These are phyloP conservation scores for Plasmodium yoelii DNA, from an alignment of 169 alveolate genomes.

Conservation along the genomic window DNA sequence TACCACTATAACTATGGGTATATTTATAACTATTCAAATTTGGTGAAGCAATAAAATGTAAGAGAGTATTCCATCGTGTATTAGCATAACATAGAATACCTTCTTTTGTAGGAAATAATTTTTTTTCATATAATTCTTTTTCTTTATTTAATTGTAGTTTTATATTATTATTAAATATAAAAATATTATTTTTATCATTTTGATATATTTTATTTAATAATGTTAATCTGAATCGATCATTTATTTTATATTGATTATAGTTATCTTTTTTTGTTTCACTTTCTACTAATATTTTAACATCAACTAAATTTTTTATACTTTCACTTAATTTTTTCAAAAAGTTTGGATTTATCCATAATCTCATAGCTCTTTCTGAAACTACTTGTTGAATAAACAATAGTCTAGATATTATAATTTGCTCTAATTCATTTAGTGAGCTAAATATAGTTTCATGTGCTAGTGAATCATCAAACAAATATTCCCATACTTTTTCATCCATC, in stretches of 20 bases:
- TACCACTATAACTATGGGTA: background rate
- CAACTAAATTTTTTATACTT: constrained; percentile 73
- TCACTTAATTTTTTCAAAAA: constrained; percentile 82
- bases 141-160: constrained; percentile 63
- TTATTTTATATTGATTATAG: constrained; percentile 62
- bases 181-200: constrained; percentile 30
- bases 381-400: constrained; percentile 86
- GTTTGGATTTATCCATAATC: constrained; percentile 86
- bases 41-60: constrained; percentile 74
- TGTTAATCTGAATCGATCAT: constrained; percentile 61
- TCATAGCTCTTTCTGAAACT: constrained; percentile 89
- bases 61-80: constrained; percentile 50
- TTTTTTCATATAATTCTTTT: constrained; percentile 47
- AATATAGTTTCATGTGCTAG: constrained; percentile 81
- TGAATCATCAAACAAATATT: constrained; percentile 66
- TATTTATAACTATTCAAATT: constrained; percentile 7
- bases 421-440: constrained; percentile 85
- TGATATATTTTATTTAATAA: constrained; percentile 70
- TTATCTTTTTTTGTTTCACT: constrained; percentile 73
- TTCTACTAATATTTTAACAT: constrained; percentile 64
- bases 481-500: constrained; percentile 57
- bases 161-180: constrained; percentile 51
- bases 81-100: constrained; percentile 45
- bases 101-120: constrained; percentile 61
- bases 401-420: constrained; percentile 82